phyloP scores from a whole-genome alignment of 2,329 filamentous ascomycete species.

The Zalaria sp. region DNA sequence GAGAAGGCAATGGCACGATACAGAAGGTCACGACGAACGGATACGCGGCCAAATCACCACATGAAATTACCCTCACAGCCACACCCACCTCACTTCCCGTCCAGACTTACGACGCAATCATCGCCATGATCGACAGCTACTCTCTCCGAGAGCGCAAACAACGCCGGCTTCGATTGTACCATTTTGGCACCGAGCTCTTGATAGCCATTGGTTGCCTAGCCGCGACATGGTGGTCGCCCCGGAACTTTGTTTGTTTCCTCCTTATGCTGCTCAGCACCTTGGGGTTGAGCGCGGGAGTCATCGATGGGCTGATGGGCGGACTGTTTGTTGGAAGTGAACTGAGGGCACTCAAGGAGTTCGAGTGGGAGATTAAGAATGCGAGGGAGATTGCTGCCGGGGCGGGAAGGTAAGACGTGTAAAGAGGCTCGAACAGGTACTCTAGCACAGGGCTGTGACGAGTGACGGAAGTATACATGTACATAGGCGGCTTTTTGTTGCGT shows the following conservation, averaged over 20 bases:
- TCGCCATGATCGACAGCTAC: conserved; percentile 57
- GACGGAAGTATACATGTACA: too few relatives aligned
- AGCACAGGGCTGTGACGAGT: too few relatives aligned
- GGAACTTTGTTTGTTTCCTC: conserved; percentile 64
- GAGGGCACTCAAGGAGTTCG: conserved; percentile 73
- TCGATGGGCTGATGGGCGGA: conserved; percentile 76
- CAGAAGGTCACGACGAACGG: not conserved
- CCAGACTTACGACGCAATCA: conserved; percentile 52
- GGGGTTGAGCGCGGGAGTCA: conserved; percentile 56
- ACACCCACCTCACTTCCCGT: conserved; percentile 5
- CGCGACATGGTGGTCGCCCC: conserved; percentile 73
- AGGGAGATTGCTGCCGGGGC: conserved; percentile 19
- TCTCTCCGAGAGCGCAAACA: conserved; percentile 56
- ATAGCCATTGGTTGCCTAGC: conserved; percentile 62
- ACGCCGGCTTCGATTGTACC: conserved; percentile 53
- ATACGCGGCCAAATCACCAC: not conserved
- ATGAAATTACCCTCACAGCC: not conserved
- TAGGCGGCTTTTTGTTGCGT: too few relatives aligned
- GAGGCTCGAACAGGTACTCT: too few relatives aligned
- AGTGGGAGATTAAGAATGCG: conserved; percentile 76
- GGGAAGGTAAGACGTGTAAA: too few relatives aligned
- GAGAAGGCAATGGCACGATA: not conserved
- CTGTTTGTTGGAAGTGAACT: conserved; percentile 79
- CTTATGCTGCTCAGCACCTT: conserved; percentile 70
- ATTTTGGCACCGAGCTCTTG: conserved; percentile 56